Base-by-base conservation (phyloP, 2,329 filamentous ascomycete genomes). In the Emergomyces orientalis region DNA sequence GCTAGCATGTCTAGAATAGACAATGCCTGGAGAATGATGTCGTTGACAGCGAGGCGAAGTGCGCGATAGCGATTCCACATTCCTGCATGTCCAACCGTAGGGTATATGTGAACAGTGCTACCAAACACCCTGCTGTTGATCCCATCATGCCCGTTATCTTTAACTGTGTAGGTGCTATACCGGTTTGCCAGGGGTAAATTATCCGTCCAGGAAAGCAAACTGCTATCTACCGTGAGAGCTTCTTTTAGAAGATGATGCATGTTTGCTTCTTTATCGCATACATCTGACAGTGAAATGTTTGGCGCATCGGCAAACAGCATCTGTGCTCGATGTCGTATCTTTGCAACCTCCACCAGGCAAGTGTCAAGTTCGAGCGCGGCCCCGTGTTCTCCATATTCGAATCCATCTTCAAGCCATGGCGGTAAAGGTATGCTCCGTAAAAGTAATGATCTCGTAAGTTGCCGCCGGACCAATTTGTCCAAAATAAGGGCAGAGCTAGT, bases 61-160 rank as follows among this genome's bases (percentile, higher is more conserved):
- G 39, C 56, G 22, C 56, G 56, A 47, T 59, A 59, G 41, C 56
- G 56, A 41, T 59, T 59, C 56, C 56, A 59, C 56, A 59, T 32
- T 45, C 39, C 56, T 22, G 56, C 37, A 14, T 59, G 39, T 32
- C 56, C 56, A 27, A 59, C 41, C 14, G 56, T 27, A 19, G 56
- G 39, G 30, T 59, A 59, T 37, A 59, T 47, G 27, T 59, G 56
- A 32, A 59, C 56, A 47, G 27, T 47, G 37, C 17, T 19, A 9
- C 27, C 25, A n/a, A 32, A 59, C 7, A 59, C 27, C 19, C 41
- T 32, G 39, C 17, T 14, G 56, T 27, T 41, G 27, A 13, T 43
- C 32, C 19, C 22, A 14, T 14, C 34, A 19, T 25, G 19, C 41
- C 27, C 39, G 39, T 59, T 13, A 2, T 47, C 13, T 27, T 45